Evolutionary conservation across 2,329 filamentous ascomycete genomes (phyloP), one percentile per base, ranked within the genome.

Genomic region (Xylariaceae sp.): DNA sequence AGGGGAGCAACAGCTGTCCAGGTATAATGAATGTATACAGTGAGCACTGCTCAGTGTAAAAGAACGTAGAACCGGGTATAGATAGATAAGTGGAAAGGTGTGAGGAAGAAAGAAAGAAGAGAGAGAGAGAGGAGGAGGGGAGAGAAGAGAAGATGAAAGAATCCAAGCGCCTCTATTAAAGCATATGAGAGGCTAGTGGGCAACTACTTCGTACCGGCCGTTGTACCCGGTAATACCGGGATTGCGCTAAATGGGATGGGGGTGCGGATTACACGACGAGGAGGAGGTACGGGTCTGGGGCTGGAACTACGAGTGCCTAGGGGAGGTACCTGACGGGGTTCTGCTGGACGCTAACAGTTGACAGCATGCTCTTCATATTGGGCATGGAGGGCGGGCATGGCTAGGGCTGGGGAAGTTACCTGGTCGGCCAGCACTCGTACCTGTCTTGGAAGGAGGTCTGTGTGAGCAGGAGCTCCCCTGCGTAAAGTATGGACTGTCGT

Each of bases 11-110:
- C 35, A 55, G 61, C 39, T 50, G 18, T 39, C 51, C 10, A 39
- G 42, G n/a, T 23, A 59, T 62, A 72, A 72, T 63, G 71, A 72
- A 70, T 67, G 71, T 68, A 70, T 71, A 70, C 56, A 64, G 69
- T 68, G 71, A 73, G 71, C 71, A 66, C 71, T 71, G 71, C 71
- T 72, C 71, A 62, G 55, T 63, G 49, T 58, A 65, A 71, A 72
- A 61, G 68, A 71, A 71, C 68, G 68, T 62, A 55, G 55, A 58
- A 55, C 51, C 53, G 23, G 23, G 23, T 30, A 30, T 30, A 30
- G 23, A 30, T 30, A 30, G 23, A 30, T 30, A 61, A 51, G 37
- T 60, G 58, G 44, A 62, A 64, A 47, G 48, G 51, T 30, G 34
- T 51, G 35, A 51, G 39, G 30, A 50, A 42, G 49, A 37, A 34